Base-by-base conservation (phyloP, 2,329 filamentous ascomycete genomes). In the Pseudovirgaria hyperparasitica region DNA sequence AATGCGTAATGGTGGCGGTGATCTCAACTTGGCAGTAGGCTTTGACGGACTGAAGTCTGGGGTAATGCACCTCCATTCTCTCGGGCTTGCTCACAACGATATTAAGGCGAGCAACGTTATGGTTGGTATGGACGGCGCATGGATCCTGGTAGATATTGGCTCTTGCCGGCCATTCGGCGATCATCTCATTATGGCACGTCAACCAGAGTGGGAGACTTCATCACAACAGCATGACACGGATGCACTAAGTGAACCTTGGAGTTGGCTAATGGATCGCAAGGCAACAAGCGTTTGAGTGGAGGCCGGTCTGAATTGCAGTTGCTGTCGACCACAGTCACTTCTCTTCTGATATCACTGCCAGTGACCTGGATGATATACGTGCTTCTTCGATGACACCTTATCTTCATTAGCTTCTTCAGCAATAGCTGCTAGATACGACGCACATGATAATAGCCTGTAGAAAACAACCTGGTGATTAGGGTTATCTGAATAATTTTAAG, bases 101-200 rank as follows among this genome's bases (percentile, higher is more conserved):
- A 45, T 56, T 19, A 50, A 48, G 27, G 42, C 47, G 6, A 32
- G 34, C n/a, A 54, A 52, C 27, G 37, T 54, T 11, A 50, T 50
- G 34, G 19, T 56, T 11, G 38, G 47, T 33, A 34, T 29, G 6
- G 25, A 32, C 16, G 41, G 42, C 5, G 34, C 33, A 6, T 38
- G 51, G 4, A 40, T 50, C 16, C 39, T 56, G 18, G 38, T 55
- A 17, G 52, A 55, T 31, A 51, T 55, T 32, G 51, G 47, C 23
- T 47, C 46, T 16, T 54, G 46, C 25, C 18, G 37, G 15, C 34
- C 37, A 2, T 40, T 48, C 20, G 45, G 48, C 7, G 29, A 50
- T 27, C 10, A 24, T 16, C 30, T 50, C 7, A 26, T 37, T 19
- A 44, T 43, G 22, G 41, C 40, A 9, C 34, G 37, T n/a, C 32